A percentile compares a stretch with the other conserved stretches of the same genome.
phyloP scores from a whole-genome alignment of 768 basidiomycete genomes.

The Panellus pusillus region DNA sequence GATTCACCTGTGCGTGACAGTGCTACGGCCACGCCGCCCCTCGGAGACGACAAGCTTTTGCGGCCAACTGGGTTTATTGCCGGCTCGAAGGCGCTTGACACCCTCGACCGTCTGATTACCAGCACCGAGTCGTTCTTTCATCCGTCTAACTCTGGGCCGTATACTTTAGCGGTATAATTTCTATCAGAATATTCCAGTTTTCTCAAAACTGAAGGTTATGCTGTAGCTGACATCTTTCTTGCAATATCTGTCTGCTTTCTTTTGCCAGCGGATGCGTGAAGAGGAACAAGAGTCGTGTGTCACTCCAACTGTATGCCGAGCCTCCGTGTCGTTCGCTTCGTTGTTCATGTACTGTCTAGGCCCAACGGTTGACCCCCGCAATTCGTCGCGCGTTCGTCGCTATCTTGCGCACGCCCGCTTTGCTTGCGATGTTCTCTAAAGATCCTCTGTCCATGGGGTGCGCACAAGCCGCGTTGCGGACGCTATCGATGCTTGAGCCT shows the following conservation, averaged over 20 bases:
- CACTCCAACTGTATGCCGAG: conserved; percentile 63
- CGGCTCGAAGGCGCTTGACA: conserved; percentile 86
- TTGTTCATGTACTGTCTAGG: conserved; percentile 36
- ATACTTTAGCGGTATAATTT: conserved; percentile 61
- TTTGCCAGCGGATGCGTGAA: conserved; percentile 75
- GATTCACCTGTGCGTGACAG: conserved; percentile 65
- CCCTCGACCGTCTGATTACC: conserved; percentile 83
- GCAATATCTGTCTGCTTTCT: conserved; percentile 72
- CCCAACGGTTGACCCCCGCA: conserved; percentile 72
- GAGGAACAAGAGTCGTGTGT: conserved; percentile 77
- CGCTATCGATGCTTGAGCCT: conserved; percentile 80
- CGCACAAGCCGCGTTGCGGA: conserved; percentile 76
- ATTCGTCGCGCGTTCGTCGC: conserved; percentile 84
- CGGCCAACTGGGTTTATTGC: conserved; percentile 60
- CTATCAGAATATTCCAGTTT: background rate
- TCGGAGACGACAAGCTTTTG: conserved; percentile 27
- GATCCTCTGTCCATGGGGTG: conserved; percentile 79
- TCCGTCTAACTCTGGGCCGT: conserved; percentile 86
- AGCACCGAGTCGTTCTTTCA: conserved; percentile 96
- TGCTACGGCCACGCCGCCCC: conserved; percentile 31
- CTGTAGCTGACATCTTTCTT: conserved; percentile 66
- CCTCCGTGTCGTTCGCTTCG: background rate
- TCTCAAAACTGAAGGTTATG: conserved; percentile 7
- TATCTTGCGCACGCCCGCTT: conserved; percentile 79
- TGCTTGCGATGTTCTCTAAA: conserved; percentile 91